Conservation (phyloP, 2,329 filamentous ascomycete species). For the Neocatenulostroma microsporum region DNA sequence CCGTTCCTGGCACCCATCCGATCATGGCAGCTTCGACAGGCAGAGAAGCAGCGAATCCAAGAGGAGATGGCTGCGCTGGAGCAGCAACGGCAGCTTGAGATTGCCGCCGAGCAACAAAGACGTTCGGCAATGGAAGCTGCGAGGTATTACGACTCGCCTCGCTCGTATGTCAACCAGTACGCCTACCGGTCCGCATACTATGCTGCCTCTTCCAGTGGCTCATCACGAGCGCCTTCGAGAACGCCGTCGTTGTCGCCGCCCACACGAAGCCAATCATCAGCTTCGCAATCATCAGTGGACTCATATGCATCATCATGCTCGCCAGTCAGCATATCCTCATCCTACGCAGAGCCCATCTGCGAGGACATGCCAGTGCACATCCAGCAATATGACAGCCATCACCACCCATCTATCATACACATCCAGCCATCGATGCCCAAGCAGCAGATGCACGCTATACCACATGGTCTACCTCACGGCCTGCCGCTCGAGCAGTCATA, state of each 20-base stretch:
- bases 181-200: conserved; percentile 23
- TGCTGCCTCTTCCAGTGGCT: conserved; percentile 18
- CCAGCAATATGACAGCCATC: conserved; percentile 37
- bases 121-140: conserved; percentile 20
- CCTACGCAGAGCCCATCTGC: conserved; percentile 20
- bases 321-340: conserved; percentile 28
- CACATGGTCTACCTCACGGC: conserved; percentile 13
- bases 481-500: conserved; percentile 24
- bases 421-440: conserved; percentile 29
- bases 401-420: conserved; percentile 38
- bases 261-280: conserved; percentile 32
- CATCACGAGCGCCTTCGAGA: conserved; percentile 34
- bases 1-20: conserved; percentile 83
- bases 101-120: conserved; percentile 33
- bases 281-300: conserved; percentile 28
- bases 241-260: conserved; percentile 44
- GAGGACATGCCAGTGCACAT: conserved; percentile 25
- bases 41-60: conserved; percentile 44
- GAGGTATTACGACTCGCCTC: conserved; percentile 32
- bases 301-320: conserved; percentile 26
- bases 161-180: conserved; percentile 23
- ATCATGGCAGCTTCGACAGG: conserved; percentile 45
- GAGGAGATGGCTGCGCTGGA: conserved; percentile 30
- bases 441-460: conserved; percentile 12
- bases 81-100: conserved; percentile 27